Conservation (phyloP, 768 basidiomycete species). For the Nidularia pulvinata region DNA sequence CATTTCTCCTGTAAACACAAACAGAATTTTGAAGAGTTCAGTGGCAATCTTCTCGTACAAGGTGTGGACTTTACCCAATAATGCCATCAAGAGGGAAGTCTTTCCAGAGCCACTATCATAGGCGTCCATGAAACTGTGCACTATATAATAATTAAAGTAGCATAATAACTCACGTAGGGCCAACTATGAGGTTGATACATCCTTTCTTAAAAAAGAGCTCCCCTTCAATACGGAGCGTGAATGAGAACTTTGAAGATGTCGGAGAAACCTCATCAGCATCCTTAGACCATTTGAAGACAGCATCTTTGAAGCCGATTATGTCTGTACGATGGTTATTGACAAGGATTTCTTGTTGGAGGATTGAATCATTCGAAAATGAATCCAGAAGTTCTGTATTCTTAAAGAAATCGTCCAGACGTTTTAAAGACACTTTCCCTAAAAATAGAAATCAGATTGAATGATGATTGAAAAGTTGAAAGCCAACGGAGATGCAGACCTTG, state of each 20-base stretch:
- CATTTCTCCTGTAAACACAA: slow-evolving; percentile 50
- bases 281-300: slow-evolving; percentile 56
- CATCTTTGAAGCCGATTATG: slow-evolving; percentile 49
- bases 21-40: neutral
- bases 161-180: slow-evolving; percentile 40
- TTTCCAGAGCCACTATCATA: slow-evolving; percentile 44
- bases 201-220: slow-evolving; percentile 55
- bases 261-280: slow-evolving; percentile 18
- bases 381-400: slow-evolving; percentile 44
- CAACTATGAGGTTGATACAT: slow-evolving; percentile 56
- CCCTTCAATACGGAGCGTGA: slow-evolving; percentile 49
- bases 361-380: slow-evolving; percentile 31
- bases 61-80: slow-evolving; percentile 28
- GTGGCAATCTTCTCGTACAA: neutral
- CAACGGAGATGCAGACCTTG: slow-evolving; percentile 4
- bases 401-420: slow-evolving; percentile 40
- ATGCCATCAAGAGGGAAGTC: slow-evolving; percentile 62
- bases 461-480: neutral
- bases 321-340: slow-evolving; percentile 13
- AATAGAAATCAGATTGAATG: neutral
- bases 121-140: neutral
- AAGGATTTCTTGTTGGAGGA: slow-evolving; percentile 18
- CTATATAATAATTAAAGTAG: neutral
- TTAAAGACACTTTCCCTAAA: slow-evolving; percentile 58
- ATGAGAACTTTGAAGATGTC: slow-evolving; percentile 46